phyloP scores from a whole-genome alignment of 495 filamentous ascomycete genomes.

The Tuber melanosporum region DNA sequence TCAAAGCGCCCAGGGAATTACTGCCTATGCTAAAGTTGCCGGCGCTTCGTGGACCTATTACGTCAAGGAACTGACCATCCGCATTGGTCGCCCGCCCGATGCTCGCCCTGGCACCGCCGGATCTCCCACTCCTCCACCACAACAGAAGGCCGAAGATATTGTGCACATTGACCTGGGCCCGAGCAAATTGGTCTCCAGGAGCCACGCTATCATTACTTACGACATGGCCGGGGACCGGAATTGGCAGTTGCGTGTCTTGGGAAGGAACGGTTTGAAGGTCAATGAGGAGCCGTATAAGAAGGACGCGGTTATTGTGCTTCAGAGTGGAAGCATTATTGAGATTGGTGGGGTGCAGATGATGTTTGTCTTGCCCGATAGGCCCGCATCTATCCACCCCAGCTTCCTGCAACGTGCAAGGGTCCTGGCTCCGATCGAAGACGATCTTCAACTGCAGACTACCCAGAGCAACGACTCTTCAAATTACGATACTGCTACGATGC shows the following conservation, averaged over 20 bases:
- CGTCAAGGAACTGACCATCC: conserved; percentile 68
- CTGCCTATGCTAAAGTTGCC: conserved; percentile 89
- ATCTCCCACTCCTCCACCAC: conserved; percentile 39
- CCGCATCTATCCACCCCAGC: conserved; percentile 51
- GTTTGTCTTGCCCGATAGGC: conserved; percentile 73
- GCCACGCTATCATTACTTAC: conserved; percentile 81
- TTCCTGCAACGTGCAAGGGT: conserved; percentile 51
- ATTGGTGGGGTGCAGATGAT: conserved; percentile 94
- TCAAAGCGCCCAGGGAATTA: conserved; percentile 63
- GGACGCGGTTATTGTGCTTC: conserved; percentile 57
- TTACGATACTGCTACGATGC: conserved; percentile 27
- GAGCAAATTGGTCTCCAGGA: conserved; percentile 80
- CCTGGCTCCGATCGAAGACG: conserved; percentile 42
- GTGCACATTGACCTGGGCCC: conserved; percentile 92
- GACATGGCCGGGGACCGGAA: conserved; percentile 55
- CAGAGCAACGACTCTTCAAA: conserved; percentile 32
- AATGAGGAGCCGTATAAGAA: conserved; percentile 63
- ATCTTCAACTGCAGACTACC: conserved; percentile 43
- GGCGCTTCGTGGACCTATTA: conserved; percentile 94
- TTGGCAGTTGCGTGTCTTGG: conserved; percentile 81
- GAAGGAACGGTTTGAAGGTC: conserved; percentile 80
- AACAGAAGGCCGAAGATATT: conserved; percentile 38
- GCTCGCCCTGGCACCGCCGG: conserved; percentile 34
- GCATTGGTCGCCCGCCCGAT: conserved; percentile 77
- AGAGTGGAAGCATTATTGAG: conserved; percentile 81